Base-by-base conservation (phyloP, 108 stramenopile genomes). In the Halocafeteria seosinensis region DNA sequence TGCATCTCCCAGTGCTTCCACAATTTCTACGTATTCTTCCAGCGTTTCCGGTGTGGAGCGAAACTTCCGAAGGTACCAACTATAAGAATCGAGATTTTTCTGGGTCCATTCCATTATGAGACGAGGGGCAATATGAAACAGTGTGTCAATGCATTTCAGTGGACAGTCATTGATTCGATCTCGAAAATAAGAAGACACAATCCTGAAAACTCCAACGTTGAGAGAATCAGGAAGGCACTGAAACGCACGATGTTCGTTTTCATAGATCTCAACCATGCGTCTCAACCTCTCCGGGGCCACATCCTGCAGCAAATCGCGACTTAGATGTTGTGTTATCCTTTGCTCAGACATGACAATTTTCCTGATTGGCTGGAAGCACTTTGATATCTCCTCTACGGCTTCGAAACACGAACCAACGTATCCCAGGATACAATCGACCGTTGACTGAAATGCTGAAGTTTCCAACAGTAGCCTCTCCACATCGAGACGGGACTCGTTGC, bases 11-110 rank as follows among this genome's bases (percentile, higher is more conserved):
- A 78, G 72, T 26, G 69, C 69, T 1, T 71, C 71, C 66, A 77
- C 71, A 61, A 81, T 78, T 26, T 57, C 29, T 6, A 82, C 73
- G 67, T 77, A 82, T 12, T 68, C 69, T 27, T 73, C 75, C 52
- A 81, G 78, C 36, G 50, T 65, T 1, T 62, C 32, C 17, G 75
- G 70, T 25, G 17, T 36, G 13, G 73, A 51, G 0, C 70, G 50
- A 26, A 78, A 52, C 28, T 71, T 62, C 9, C 76, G 77, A 36
- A 78, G 66, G 34, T 21, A 58, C 70, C 51, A 83, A 52, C 34
- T 73, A 53, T 37, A 61, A 50, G 13, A 79, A 66, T 24, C 78
- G 66, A 5, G 34, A 30, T 21, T 65, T 34, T 61, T 69, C 66
- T 11, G 57, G 61, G 11, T 61, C 24, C 28, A 81, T 57, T 24